phyloP scores from a whole-genome alignment of 139 green algal species.

The Picochlorum costavermella region DNA sequence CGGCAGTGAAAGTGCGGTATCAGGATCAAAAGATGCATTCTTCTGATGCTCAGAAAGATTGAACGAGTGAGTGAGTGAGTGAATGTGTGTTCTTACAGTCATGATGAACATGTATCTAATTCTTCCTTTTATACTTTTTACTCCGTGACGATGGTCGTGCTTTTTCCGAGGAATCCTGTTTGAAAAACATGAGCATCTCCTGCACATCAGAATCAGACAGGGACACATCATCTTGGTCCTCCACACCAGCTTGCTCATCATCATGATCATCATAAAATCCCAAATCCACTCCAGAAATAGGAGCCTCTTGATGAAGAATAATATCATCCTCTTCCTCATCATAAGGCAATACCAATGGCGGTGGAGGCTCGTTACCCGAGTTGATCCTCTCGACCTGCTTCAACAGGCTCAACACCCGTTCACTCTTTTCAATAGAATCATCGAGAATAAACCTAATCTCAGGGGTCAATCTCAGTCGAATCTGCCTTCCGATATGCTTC shows the following conservation, averaged over 20 bases:
- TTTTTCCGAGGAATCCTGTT: constrained; percentile 6
- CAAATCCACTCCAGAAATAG: constrained; percentile 19
- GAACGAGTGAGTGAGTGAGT: not conserved
- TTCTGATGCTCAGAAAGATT: no score
- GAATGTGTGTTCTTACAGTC: not conserved
- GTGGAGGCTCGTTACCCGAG: constrained; percentile 24
- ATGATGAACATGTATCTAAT: not conserved
- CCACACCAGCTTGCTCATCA: not conserved
- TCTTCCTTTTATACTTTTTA: not conserved
- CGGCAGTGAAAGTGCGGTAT: constrained; percentile 14
- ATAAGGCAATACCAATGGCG: constrained; percentile 24
- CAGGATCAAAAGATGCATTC: constrained; percentile 6
- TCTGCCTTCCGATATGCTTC: constrained; percentile 47
- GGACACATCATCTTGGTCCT: not conserved
- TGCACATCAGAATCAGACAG: constrained; percentile 7
- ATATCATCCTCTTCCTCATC: not conserved
- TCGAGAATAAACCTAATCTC: constrained; percentile 85
- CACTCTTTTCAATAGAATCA: constrained; percentile 60
- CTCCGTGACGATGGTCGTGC: not conserved
- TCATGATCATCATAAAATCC: constrained; percentile 19
- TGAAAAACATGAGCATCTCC: constrained; percentile 21
- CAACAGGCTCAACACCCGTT: constrained; percentile 43
- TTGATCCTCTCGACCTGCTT: constrained; percentile 24
- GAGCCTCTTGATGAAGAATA: constrained; percentile 14
- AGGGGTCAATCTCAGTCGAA: constrained; percentile 67